Conservation (phyloP, 305 asterid species). For the Fraxinus paxiana region DNA sequence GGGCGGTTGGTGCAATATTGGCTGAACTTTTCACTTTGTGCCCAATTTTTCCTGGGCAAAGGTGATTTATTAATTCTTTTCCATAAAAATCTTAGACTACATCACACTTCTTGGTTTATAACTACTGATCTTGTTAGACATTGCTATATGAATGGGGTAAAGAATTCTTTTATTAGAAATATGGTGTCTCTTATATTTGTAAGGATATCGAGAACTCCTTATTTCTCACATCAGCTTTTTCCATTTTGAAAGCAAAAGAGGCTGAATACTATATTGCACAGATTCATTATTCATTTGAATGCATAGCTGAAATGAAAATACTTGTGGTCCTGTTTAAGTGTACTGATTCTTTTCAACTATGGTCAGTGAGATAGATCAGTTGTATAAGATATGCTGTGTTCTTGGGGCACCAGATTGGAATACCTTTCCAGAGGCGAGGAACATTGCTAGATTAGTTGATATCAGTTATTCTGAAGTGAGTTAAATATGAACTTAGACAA, state of each 20-base stretch:
- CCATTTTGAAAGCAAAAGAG: slow-evolving; percentile 2
- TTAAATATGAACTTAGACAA: slow-evolving; percentile 24
- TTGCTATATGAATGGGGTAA: neutral
- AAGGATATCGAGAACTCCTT: neutral
- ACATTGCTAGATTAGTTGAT: slow-evolving; percentile 55
- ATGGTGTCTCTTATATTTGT: neutral
- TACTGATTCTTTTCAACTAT: slow-evolving; percentile 20
- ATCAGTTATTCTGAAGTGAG: slow-evolving; percentile 62
- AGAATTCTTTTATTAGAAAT: neutral
- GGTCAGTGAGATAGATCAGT: slow-evolving; percentile 85
- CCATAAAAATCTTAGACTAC: neutral
- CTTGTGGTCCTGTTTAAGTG: slow-evolving; percentile 16
- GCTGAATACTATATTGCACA: neutral
- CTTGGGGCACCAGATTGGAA: slow-evolving; percentile 87
- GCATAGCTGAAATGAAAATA: neutral
- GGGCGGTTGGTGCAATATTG: slow-evolving; percentile 97
- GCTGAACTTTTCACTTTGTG: slow-evolving; percentile 89
- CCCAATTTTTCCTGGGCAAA: slow-evolving; percentile 95
- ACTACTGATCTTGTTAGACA: neutral
- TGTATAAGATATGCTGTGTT: slow-evolving; percentile 85
- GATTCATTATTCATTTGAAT: neutral
- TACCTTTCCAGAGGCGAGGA: slow-evolving; percentile 68
- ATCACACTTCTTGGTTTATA: neutral
- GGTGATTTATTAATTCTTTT: slow-evolving; percentile 44
- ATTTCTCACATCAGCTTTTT: neutral